These are phyloP conservation scores for Podaxis carcinomalis DNA, from an alignment of 768 basidiomycete genomes.

Conservation along the genomic window DNA sequence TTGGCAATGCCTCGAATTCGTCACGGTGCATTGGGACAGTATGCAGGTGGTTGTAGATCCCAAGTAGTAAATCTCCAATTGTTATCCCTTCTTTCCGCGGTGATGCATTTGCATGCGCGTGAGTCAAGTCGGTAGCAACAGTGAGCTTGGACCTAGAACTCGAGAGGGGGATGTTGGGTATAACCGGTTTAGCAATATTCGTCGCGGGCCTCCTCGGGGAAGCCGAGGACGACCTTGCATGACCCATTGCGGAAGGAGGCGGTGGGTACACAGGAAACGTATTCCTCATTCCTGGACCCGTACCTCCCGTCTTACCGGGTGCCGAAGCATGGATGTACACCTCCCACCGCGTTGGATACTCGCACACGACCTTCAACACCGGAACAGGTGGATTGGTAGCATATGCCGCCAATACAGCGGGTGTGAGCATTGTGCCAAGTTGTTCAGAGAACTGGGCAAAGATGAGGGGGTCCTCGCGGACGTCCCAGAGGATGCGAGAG, in stretches of 20 bases:
- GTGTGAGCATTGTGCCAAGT: conserved; percentile 20
- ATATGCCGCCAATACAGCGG: conserved; percentile 18
- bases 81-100: conserved; percentile 37
- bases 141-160: background rate
- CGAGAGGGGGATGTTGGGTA: background rate
- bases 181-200: background rate
- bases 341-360: conserved; percentile 8
- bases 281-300: background rate
- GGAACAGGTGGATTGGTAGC: conserved; percentile 40
- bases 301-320: background rate
- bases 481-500: conserved; percentile 44
- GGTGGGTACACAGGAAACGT: background rate
- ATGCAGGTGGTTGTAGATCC: conserved; percentile 37
- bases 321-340: background rate
- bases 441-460: conserved; percentile 23
- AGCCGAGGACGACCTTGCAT: conserved; percentile 18
- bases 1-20: conserved; percentile 40
- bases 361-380: conserved; percentile 39
- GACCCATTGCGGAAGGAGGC: background rate
- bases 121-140: background rate
- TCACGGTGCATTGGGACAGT: conserved; percentile 27
- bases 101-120: background rate
- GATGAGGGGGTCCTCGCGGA: conserved; percentile 35
- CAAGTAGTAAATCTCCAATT: conserved; percentile 43
- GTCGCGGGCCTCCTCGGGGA: conserved; percentile 21